Percentiles rank a stretch among this genome's conserved stretches.
These are phyloP conservation scores for Parachaetomium inaequale DNA, from an alignment of 495 filamentous ascomycete genomes.

Conservation along the genomic window DNA sequence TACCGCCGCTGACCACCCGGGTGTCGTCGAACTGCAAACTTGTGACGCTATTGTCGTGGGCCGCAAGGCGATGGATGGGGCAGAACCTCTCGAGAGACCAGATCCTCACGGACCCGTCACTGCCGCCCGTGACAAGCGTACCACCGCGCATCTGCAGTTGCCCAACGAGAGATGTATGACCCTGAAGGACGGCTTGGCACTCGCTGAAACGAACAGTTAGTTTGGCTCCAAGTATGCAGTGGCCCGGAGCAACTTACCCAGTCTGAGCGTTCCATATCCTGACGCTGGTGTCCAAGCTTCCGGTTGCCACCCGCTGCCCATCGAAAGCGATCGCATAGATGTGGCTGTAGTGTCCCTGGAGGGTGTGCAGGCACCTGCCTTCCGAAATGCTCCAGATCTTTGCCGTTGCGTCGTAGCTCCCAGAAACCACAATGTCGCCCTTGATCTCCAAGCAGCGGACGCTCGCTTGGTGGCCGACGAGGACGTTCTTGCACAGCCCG, in stretches of 20 bases:
- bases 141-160: conserved; percentile 93
- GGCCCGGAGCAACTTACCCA: conserved; percentile 57
- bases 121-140: conserved; percentile 92
- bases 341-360: conserved; percentile 96
- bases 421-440: conserved; percentile 91
- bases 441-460: conserved; percentile 94
- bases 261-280: conserved; percentile 92
- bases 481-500: conserved; percentile 82
- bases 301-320: conserved; percentile 87
- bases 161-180: conserved; percentile 95
- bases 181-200: conserved; percentile 89
- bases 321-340: conserved; percentile 99
- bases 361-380: conserved; percentile 81
- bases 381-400: conserved; percentile 97
- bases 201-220: conserved; percentile 45
- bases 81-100: conserved; percentile 88
- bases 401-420: conserved; percentile 95
- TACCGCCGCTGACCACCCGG: conserved; percentile 90
- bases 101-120: conserved; percentile 90
- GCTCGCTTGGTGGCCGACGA: conserved; percentile 94
- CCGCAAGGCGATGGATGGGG: conserved; percentile 88
- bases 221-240: not conserved
- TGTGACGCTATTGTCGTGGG: conserved; percentile 98
- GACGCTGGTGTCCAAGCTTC: conserved; percentile 94
- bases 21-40: conserved; percentile 95